Evolutionary conservation across 306 rosid species (phyloP).

Genomic region (Castanopsis chinensis): DNA sequence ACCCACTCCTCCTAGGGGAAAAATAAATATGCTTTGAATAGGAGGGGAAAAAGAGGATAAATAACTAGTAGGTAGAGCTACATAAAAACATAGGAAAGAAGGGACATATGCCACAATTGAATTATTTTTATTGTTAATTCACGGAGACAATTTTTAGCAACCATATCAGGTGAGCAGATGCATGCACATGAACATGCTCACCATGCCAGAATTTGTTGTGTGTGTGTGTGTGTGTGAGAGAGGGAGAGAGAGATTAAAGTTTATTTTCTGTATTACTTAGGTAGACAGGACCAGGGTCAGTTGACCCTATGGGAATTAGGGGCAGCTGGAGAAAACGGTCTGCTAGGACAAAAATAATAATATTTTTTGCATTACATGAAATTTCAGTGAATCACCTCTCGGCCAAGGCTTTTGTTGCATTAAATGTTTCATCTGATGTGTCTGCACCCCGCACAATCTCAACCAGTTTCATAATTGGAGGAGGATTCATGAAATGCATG

Average conservation of each 20-base stretch:
- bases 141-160: background rate
- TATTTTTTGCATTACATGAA: constrained; percentile 5
- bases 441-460: constrained; percentile 83
- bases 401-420: constrained; percentile 64
- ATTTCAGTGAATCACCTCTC: constrained; percentile 51
- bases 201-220: background rate
- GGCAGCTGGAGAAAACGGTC: background rate
- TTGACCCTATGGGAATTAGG: background rate
- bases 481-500: constrained; percentile 98
- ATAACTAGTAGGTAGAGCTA: background rate
- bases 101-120: background rate
- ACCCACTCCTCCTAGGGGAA: background rate
- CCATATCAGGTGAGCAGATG: background rate
- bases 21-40: background rate
- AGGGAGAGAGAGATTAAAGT: background rate
- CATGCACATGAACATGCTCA: background rate
- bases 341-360: background rate
- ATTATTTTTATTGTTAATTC: background rate
- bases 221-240: too few relatives aligned
- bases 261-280: background rate
- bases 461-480: constrained; percentile 84
- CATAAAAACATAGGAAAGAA: background rate
- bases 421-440: constrained; percentile 76
- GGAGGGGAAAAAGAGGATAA: background rate
- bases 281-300: background rate